Conservation (phyloP, 1,284 basidiomycete genomes). For the Pyrrhoderma lamaoense region DNA sequence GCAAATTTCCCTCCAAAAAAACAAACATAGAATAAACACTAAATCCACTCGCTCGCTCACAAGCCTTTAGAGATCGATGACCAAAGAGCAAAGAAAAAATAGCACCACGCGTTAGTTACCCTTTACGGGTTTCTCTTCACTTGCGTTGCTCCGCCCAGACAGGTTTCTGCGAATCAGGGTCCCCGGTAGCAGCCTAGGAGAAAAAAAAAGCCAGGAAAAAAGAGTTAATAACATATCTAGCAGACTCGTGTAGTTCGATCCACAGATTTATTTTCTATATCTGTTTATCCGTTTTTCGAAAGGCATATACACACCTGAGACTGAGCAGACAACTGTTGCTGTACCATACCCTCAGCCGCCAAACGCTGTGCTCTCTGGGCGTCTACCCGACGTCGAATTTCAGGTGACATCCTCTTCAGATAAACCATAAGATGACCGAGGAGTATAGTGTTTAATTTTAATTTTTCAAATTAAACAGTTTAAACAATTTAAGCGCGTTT, state of each 20-base stretch:
- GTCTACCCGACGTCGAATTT: slow-evolving; percentile 20
- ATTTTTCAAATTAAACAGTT: no score
- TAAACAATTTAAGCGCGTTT: neutral
- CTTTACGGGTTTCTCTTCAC: no score
- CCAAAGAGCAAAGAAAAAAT: no score
- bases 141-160: slow-evolving; percentile 16
- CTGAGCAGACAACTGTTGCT: slow-evolving; percentile 9
- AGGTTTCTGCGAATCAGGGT: slow-evolving; percentile 15
- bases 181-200: neutral
- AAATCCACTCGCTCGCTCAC: no score
- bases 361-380: slow-evolving; percentile 15
- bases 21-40: no score
- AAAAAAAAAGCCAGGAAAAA: neutral
- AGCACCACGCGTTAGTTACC: no score
- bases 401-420: slow-evolving; percentile 20
- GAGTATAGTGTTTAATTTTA: neutral
- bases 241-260: no score
- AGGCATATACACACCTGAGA: slow-evolving; percentile 2
- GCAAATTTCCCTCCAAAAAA: no score
- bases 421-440: neutral
- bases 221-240: neutral
- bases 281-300: no score
- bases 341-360: slow-evolving; percentile 16
- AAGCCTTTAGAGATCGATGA: no score
- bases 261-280: neutral